phyloP scores from a whole-genome alignment of 2,329 filamentous ascomycete genomes.

The Fusarium sp. region DNA sequence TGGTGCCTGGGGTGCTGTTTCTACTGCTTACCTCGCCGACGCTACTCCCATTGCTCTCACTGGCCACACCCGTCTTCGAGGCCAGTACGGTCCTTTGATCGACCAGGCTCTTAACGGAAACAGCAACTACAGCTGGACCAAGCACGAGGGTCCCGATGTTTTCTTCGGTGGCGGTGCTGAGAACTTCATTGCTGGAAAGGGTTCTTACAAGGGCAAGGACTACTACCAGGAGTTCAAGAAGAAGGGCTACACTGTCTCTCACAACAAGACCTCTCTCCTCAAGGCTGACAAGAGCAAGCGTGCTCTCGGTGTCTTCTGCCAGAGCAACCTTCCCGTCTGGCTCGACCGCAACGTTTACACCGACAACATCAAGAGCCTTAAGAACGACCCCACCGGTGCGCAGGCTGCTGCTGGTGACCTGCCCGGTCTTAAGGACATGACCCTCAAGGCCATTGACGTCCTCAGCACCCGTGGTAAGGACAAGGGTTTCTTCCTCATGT shows the following conservation, averaged over 20 bases:
- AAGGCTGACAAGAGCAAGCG: constrained; percentile 67
- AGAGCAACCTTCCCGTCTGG: constrained; percentile 83
- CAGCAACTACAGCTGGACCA: constrained; percentile 84
- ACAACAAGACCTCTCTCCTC: constrained; percentile 79
- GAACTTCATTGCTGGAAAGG: constrained; percentile 74
- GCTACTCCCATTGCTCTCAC: constrained; percentile 82
- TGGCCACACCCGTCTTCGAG: constrained; percentile 77
- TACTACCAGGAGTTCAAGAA: constrained; percentile 83
- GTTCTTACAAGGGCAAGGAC: constrained; percentile 76
- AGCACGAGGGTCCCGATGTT: constrained; percentile 79
- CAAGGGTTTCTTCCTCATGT: constrained; percentile 88
- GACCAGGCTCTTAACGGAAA: constrained; percentile 81
- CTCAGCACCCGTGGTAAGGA: constrained; percentile 74
- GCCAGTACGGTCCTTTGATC: constrained; percentile 76
- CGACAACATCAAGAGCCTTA: constrained; percentile 72
- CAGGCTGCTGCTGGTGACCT: constrained; percentile 75
- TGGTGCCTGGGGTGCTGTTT: constrained; percentile 74
- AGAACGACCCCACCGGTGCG: constrained; percentile 76
- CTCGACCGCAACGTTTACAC: constrained; percentile 86
- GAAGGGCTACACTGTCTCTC: constrained; percentile 76
- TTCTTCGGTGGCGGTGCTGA: constrained; percentile 87
- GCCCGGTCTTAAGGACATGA: constrained; percentile 90
- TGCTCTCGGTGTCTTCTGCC: constrained; percentile 82
- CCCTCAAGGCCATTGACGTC: constrained; percentile 84
- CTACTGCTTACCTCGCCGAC: constrained; percentile 84